A percentile compares a stretch with the other conserved stretches of the same genome.
These are phyloP conservation scores for Trypanosoma cruzi DNA, from an alignment of 208 protist species.

Conservation along the genomic window DNA sequence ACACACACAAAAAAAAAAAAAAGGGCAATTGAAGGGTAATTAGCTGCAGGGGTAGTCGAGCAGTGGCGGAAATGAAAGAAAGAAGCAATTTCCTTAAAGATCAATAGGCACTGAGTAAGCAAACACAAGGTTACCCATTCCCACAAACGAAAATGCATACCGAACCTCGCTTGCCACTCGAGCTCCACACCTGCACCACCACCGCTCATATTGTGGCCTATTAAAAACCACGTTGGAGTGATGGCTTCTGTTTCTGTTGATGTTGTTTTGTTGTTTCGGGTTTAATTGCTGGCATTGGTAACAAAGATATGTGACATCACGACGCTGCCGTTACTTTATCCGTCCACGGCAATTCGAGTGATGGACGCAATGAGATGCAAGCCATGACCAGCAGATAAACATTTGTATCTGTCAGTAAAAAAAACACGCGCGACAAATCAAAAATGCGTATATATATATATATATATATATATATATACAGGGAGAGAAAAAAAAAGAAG, in stretches of 20 bases:
- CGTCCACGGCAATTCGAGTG: background rate
- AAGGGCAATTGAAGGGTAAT: conserved; percentile 6
- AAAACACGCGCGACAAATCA: background rate
- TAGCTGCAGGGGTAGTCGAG: background rate
- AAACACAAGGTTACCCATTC: too few species aligned
- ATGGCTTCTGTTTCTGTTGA: too few species aligned
- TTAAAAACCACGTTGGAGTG: too few species aligned
- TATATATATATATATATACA: background rate
- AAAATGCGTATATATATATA: background rate
- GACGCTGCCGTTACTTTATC: background rate
- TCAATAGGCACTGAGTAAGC: background rate
- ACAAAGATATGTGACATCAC: background rate
- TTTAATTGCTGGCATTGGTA: background rate
- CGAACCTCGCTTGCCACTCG: too few species aligned
- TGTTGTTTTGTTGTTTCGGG: background rate
- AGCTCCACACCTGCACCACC: too few species aligned
- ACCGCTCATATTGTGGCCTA: too few species aligned
- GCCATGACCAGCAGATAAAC: background rate
- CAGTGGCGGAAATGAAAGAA: too few species aligned
- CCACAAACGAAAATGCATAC: too few species aligned
- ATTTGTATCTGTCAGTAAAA: background rate
- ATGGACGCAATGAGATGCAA: background rate
- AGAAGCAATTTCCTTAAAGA: background rate
- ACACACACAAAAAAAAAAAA: conserved; percentile 1
- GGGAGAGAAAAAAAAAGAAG: background rate